Percentiles rank a stretch among this genome's conserved stretches.
phyloP scores from a whole-genome alignment of 2,329 filamentous ascomycete species.

The Lecanoromycetidae sp. region DNA sequence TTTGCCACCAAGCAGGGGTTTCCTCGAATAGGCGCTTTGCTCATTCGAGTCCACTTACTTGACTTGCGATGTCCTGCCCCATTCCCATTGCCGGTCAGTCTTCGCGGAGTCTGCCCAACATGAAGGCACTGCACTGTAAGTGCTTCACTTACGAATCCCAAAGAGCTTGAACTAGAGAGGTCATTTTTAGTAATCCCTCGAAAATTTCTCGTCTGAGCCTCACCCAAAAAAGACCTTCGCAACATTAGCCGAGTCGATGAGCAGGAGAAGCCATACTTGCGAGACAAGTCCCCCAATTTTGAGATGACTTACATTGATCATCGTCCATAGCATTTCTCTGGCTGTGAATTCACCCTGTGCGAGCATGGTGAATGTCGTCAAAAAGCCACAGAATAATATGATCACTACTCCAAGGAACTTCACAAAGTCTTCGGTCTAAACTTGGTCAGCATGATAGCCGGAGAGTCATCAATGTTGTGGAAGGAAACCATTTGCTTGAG shows the following conservation, averaged over 20 bases:
- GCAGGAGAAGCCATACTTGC: not conserved
- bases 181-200: constrained; percentile 17
- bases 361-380: constrained; percentile 61
- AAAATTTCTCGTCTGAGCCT: constrained; percentile 21
- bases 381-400: constrained; percentile 53
- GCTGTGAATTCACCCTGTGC: constrained; percentile 45
- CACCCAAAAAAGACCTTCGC: constrained; percentile 44
- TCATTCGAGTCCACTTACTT: constrained; percentile 25
- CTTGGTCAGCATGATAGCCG: not conserved
- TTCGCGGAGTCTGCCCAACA: constrained; percentile 1
- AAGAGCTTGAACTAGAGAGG: constrained; percentile 16
- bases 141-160: constrained; percentile 8
- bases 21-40: not conserved
- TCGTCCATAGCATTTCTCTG: constrained; percentile 46
- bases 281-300: no score
- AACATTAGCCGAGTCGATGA: not conserved
- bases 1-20: constrained; percentile 11
- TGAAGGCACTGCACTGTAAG: not conserved
- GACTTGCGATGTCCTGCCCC: constrained; percentile 27
- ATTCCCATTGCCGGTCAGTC: constrained; percentile 32
- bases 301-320: constrained; percentile 38
- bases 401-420: constrained; percentile 69
- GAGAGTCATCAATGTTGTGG: not conserved
- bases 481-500: constrained; percentile 69
- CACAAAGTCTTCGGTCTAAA: constrained; percentile 69